phyloP scores from a whole-genome alignment of 176 grass and related monocot genomes.

The Avena insularis region DNA sequence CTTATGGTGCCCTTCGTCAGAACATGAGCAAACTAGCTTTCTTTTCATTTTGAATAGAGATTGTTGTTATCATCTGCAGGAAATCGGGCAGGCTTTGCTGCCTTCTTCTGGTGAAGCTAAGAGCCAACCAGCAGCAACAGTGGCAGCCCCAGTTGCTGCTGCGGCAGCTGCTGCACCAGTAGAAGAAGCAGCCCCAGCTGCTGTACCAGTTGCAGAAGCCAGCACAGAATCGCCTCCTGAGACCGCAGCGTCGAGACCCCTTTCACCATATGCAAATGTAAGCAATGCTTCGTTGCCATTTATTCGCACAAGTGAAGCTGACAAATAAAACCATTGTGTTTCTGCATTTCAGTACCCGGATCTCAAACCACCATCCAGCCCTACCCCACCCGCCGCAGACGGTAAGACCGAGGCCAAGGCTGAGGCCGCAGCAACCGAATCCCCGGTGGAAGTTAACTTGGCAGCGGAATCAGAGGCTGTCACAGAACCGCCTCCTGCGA shows the following conservation, averaged over 20 bases:
- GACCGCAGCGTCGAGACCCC: constrained; percentile 36
- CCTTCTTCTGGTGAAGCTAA: constrained; percentile 55
- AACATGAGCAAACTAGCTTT: not conserved
- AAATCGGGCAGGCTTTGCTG: constrained; percentile 89
- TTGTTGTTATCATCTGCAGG: constrained; percentile 47
- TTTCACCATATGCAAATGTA: constrained; percentile 88
- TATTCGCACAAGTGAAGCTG: not conserved
- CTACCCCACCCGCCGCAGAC: constrained; percentile 32
- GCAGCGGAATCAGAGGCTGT: constrained; percentile 43
- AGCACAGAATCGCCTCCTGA: constrained; percentile 47
- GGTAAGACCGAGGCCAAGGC: constrained; percentile 45
- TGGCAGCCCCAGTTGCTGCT: constrained; percentile 39
- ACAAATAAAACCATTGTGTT: constrained; percentile 27
- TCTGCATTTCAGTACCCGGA: constrained; percentile 74
- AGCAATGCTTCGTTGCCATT: constrained; percentile 29
- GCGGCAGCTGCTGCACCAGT: constrained; percentile 9
- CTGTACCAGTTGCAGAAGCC: constrained; percentile 42
- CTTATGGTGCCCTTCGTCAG: not conserved
- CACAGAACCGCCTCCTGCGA: constrained; percentile 41
- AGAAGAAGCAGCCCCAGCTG: constrained; percentile 35
- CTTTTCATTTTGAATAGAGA: not conserved
- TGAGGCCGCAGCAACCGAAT: constrained; percentile 34
- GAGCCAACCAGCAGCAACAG: constrained; percentile 58
- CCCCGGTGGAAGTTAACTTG: constrained; percentile 38
- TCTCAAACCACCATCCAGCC: constrained; percentile 83